A percentile compares a stretch with the other conserved stretches of the same genome.
Evolutionary conservation across 1,284 basidiomycete species (phyloP).

Genomic region (Apiotrichum sp.): DNA sequence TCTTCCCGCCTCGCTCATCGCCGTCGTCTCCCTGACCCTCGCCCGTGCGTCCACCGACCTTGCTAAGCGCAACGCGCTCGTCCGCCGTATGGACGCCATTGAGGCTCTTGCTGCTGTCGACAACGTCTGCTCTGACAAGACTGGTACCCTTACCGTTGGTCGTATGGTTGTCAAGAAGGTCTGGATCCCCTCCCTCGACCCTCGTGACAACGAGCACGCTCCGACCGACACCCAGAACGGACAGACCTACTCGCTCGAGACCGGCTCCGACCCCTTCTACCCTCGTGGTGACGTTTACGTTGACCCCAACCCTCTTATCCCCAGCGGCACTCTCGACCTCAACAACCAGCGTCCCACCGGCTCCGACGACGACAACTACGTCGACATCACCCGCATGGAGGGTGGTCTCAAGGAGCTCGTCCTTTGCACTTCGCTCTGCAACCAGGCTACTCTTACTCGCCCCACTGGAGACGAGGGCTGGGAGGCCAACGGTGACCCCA

Average conservation of each 20-base stretch:
- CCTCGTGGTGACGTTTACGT: slow-evolving; percentile 44
- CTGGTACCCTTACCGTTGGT: slow-evolving; percentile 59
- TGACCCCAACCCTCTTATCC: slow-evolving; percentile 12
- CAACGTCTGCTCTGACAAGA: slow-evolving; percentile 61
- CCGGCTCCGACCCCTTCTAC: slow-evolving; percentile 48
- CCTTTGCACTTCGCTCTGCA: slow-evolving; percentile 50
- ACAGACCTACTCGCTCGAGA: slow-evolving; percentile 46
- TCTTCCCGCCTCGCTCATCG: slow-evolving; percentile 52
- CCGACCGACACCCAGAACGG: slow-evolving; percentile 29
- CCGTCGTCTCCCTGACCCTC: slow-evolving; percentile 47
- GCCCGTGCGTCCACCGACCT: slow-evolving; percentile 47
- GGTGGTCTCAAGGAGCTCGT: slow-evolving; percentile 44
- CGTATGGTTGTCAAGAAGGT: slow-evolving; percentile 55
- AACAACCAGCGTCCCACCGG: slow-evolving; percentile 31
- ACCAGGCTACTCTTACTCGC: slow-evolving; percentile 49
- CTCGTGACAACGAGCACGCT: slow-evolving; percentile 21
- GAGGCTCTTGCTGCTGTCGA: slow-evolving; percentile 60
- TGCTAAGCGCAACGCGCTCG: slow-evolving; percentile 50
- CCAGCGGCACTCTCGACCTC: slow-evolving; percentile 22
- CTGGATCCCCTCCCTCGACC: slow-evolving; percentile 50
- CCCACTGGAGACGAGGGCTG: slow-evolving; percentile 50
- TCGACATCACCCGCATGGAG: slow-evolving; percentile 29
- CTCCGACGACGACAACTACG: slow-evolving; percentile 18
- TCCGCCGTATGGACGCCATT: slow-evolving; percentile 50
- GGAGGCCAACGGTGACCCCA: slow-evolving; percentile 65